Evolutionary conservation across 768 basidiomycete genomes (phyloP).

Genomic region (Naganishia friedmannii): DNA sequence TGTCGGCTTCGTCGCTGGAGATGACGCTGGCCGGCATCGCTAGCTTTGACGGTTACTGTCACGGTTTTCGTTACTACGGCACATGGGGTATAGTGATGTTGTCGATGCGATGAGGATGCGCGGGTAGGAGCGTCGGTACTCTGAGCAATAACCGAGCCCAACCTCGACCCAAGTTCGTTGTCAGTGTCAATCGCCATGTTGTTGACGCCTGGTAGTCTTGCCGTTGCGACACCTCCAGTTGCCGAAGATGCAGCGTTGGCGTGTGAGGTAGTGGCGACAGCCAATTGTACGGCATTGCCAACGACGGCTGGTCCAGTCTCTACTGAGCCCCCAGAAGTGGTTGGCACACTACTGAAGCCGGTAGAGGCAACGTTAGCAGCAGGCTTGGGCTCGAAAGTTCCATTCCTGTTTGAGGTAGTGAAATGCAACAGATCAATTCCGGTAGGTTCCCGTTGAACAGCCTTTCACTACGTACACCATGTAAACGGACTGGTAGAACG

Average conservation of each 20-base stretch:
- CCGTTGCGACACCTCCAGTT: background rate
- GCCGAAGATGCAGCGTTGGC: background rate
- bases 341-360: slow-evolving; percentile 7
- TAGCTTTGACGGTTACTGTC: slow-evolving; percentile 2
- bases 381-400: slow-evolving; percentile 3
- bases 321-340: background rate
- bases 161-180: background rate
- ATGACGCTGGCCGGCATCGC: slow-evolving; percentile 1
- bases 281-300: background rate
- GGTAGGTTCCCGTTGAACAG: background rate
- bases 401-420: background rate
- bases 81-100: background rate
- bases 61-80: background rate
- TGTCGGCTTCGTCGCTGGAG: slow-evolving; percentile 10
- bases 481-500: slow-evolving; percentile 21
- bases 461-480: slow-evolving; percentile 11
- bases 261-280: background rate
- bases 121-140: background rate
- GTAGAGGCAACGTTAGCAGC: background rate
- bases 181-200: background rate
- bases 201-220: background rate
- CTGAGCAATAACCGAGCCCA: background rate
- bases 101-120: background rate
- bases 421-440: background rate
- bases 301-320: background rate